Percentiles rank a stretch among this genome's conserved stretches.
Evolutionary conservation across 2,329 filamentous ascomycete genomes (phyloP).

Genomic region (Colletotrichum sp.): DNA sequence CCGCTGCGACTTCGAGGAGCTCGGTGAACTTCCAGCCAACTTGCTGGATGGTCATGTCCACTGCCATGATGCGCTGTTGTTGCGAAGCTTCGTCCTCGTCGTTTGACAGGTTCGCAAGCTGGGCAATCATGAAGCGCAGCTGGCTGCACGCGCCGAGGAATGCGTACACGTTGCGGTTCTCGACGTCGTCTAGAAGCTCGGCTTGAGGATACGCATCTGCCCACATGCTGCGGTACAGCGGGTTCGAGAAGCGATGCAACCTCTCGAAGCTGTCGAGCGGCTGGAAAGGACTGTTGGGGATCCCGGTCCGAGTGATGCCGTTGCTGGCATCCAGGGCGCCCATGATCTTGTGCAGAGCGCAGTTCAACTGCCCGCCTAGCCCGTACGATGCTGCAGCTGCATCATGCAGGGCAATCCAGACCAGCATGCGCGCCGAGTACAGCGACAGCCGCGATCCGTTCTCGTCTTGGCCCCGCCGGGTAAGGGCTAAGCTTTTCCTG

Average conservation of each 20-base stretch:
- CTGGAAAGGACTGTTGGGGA: not conserved
- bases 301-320: not conserved
- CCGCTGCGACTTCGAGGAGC: constrained; percentile 28
- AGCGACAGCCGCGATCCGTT: constrained; percentile 27
- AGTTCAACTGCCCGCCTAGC: constrained; percentile 35
- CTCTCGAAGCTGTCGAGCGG: constrained; percentile 27
- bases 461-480: not conserved
- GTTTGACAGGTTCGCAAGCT: constrained; percentile 23
- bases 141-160: constrained; percentile 33
- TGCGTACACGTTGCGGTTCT: constrained; percentile 36
- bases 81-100: constrained; percentile 25
- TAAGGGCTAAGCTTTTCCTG: constrained; percentile 4
- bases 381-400: constrained; percentile 33
- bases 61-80: constrained; percentile 16
- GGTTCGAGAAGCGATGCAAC: constrained; percentile 36
- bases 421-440: constrained; percentile 35
- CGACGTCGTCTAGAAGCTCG: constrained; percentile 38
- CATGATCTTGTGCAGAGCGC: constrained; percentile 26
- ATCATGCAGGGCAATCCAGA: constrained; percentile 36
- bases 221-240: constrained; percentile 37
- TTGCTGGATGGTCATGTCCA: constrained; percentile 26
- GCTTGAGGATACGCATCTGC: constrained; percentile 35
- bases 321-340: not conserved
- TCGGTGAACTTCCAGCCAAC: constrained; percentile 27
- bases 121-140: constrained; percentile 35